A percentile compares a stretch with the other conserved stretches of the same genome.
These are phyloP conservation scores for Chamaecyparis obtusa DNA, from an alignment of 75 land plant genomes.

Conservation along the genomic window DNA sequence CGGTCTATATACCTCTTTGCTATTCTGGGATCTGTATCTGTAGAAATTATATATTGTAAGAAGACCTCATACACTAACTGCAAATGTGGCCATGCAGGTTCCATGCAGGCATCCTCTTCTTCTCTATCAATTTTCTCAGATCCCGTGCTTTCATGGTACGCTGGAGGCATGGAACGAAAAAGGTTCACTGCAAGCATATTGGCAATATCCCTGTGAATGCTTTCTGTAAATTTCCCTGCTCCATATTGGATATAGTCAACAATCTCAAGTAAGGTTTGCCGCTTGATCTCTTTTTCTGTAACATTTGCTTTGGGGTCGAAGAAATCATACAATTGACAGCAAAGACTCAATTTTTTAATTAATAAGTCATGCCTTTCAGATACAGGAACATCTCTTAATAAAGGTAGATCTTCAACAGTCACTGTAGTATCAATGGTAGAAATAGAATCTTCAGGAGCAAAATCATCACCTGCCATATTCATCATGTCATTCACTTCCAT, in stretches of 20 bases:
- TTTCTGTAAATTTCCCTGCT: slow-evolving; percentile 21
- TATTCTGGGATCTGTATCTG: slow-evolving; percentile 29
- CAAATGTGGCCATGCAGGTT: slow-evolving; percentile 34
- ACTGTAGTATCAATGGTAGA: not conserved
- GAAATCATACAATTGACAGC: slow-evolving; percentile 36
- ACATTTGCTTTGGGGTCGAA: slow-evolving; percentile 21
- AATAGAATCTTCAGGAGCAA: not conserved
- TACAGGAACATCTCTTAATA: slow-evolving; percentile 32
- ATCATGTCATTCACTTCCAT: not conserved
- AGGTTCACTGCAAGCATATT: slow-evolving; percentile 25
- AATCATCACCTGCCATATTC: not conserved
- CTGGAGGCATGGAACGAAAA: slow-evolving; percentile 28
- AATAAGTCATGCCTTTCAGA: slow-evolving; percentile 30
- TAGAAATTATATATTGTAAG: slow-evolving; percentile 17
- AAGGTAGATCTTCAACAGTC: slow-evolving; percentile 13
- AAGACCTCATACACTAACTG: slow-evolving; percentile 35
- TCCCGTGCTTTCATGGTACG: slow-evolving; percentile 9
- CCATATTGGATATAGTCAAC: slow-evolving; percentile 33
- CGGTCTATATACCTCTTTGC: slow-evolving; percentile 31
- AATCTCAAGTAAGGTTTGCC: slow-evolving; percentile 38
- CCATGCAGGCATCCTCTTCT: slow-evolving; percentile 30
- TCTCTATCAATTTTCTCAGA: slow-evolving; percentile 22
- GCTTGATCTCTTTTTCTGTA: slow-evolving; percentile 38
- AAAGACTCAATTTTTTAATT: slow-evolving; percentile 29
- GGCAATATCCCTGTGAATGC: slow-evolving; percentile 26